A percentile compares a stretch with the other conserved stretches of the same genome.
These are phyloP conservation scores for Lophium mytilinum DNA, from an alignment of 495 filamentous ascomycete species.

Conservation along the genomic window DNA sequence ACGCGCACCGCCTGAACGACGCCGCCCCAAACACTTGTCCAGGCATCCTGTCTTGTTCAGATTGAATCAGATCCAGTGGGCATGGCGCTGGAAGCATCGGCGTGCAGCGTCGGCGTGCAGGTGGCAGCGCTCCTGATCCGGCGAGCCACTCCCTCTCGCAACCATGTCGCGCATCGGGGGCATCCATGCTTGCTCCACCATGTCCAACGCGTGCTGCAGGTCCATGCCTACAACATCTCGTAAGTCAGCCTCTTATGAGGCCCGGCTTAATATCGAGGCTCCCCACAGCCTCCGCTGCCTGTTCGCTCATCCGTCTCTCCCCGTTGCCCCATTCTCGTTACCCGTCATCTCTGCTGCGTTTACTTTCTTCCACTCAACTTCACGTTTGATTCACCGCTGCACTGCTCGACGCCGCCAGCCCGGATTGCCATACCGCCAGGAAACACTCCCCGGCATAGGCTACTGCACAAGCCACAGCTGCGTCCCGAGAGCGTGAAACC, in stretches of 20 bases:
- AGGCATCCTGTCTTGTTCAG: too few species aligned
- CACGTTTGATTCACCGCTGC: background rate
- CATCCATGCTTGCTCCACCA: conserved; percentile 20
- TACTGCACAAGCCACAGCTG: conserved; percentile 16
- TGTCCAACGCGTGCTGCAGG: conserved; percentile 19
- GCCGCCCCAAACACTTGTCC: too few species aligned
- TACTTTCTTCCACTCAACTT: background rate
- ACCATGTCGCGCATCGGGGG: conserved; percentile 14
- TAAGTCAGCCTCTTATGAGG: conserved; percentile 3
- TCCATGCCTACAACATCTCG: conserved; percentile 16
- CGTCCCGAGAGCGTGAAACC: conserved; percentile 4
- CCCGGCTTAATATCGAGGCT: conserved; percentile 8
- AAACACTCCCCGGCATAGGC: conserved; percentile 5
- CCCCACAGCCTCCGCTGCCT: conserved; percentile 4
- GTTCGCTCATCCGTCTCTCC: too few species aligned
- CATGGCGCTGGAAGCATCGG: background rate
- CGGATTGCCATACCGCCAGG: conserved; percentile 2
- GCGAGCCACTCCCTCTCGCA: conserved; percentile 8
- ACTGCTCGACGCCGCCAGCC: conserved; percentile 6
- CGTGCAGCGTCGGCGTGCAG: background rate
- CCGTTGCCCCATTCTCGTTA: too few species aligned
- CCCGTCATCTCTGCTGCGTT: background rate
- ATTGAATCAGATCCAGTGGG: too few species aligned
- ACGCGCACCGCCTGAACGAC: too few species aligned
- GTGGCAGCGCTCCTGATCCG: background rate